Evolutionary conservation across 352 stramenopile genomes (phyloP).

Genomic region (Pythium dissimile): DNA sequence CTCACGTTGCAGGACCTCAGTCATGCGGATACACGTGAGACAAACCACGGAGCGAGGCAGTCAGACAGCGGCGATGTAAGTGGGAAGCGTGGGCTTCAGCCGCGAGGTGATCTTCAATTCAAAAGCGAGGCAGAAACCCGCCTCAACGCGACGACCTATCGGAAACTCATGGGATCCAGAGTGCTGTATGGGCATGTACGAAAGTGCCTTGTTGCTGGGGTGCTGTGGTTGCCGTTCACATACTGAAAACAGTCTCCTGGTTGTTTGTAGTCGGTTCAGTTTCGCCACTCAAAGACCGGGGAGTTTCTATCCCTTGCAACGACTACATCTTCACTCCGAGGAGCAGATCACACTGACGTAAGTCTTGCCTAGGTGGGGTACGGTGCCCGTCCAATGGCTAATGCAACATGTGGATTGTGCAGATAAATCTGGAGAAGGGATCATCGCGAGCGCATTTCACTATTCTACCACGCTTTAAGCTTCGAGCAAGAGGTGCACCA

Average conservation of each 20-base stretch:
- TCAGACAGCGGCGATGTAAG: no score
- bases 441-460: slow-evolving; percentile 48
- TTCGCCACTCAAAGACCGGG: slow-evolving; percentile 59
- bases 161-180: slow-evolving; percentile 52
- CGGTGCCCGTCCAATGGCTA: no score
- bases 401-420: background rate
- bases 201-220: background rate
- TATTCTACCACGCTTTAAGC: slow-evolving; percentile 58
- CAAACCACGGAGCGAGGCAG: no score
- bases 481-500: slow-evolving; percentile 56
- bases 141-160: slow-evolving; percentile 71
- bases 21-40: no score
- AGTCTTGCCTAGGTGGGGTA: background rate
- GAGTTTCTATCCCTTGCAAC: slow-evolving; percentile 52
- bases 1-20: slow-evolving; percentile 30
- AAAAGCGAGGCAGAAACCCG: slow-evolving; percentile 64
- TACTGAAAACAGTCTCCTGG: no score
- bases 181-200: slow-evolving; percentile 67
- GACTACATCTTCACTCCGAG: slow-evolving; percentile 42
- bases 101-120: slow-evolving; percentile 51
- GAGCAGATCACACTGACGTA: slow-evolving; percentile 52
- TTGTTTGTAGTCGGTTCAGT: slow-evolving; percentile 42
- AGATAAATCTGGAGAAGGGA: slow-evolving; percentile 50
- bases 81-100: slow-evolving; percentile 11
- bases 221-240: no score